Base-by-base conservation (phyloP, 306 rosid species). In the Rosa multiflora region DNA sequence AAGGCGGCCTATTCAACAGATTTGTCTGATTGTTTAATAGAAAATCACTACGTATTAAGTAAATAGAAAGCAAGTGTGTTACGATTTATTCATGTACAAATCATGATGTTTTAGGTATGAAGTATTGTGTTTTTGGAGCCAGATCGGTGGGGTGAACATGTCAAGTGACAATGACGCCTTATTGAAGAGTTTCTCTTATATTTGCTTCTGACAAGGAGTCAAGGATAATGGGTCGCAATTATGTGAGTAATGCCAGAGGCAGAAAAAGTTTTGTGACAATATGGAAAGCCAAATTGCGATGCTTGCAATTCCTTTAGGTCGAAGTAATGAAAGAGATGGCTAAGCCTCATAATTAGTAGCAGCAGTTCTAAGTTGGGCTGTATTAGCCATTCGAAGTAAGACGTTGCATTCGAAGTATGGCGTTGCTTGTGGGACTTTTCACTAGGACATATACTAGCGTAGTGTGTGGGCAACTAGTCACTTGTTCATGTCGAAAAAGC, bases 361-460 rank as follows among this genome's bases (percentile, higher is more conserved):
- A 62, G 67, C 20, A 62, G 67, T 12, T 32, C 35, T 12, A 58
- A 58, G 5, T 18, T 21, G 12, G 23, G 8, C 29, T 56, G 46
- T 37, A 6, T 48, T 23, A 47, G 61, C 61, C 26, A 21, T 14
- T 42, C 75, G n/a, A 40, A 21, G 20, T 14, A 29, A 26, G 66
- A 23, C 44, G 8, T 89, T 84, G 88, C 26, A 21, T 14, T 42
- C 75, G n/a, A 40, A 21, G 20, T 14, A 29, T 18, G 66, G 32
- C 44, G 8, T 89, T 84, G 88, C 91, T 88, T 91, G 84, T 76
- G 49, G 83, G 63, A 79, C 53, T 72, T 20, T 26, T 62, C 69
- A 80, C 56, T 12, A 69, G 17, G 39, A 40, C 77, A 15, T 10
- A 1, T 1, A 32, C 37, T 82, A 49, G 79, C 87, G 84, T 85